Percentiles rank a stretch among this genome's conserved stretches.
Conservation (phyloP, 306 rosid species). For the Lupinus albus region DNA sequence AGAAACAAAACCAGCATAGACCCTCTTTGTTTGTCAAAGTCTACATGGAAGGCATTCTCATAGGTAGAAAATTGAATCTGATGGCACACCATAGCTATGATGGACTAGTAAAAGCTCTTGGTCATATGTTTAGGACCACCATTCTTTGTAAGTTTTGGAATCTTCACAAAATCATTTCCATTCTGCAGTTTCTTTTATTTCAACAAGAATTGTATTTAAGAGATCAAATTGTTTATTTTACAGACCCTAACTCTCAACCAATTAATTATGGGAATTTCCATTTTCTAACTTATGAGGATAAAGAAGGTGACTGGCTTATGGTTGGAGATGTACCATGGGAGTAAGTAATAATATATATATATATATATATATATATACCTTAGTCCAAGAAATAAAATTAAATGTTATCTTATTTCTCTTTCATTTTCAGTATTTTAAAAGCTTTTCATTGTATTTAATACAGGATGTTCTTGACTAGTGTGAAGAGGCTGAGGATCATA, state of each 20-base stretch:
- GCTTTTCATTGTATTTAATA: conserved; percentile 1
- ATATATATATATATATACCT: neutral
- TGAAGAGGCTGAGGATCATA: conserved; percentile 62
- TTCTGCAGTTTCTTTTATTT: conserved; percentile 14
- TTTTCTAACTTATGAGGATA: conserved; percentile 55
- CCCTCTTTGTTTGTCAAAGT: conserved; percentile 55
- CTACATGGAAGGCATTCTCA: conserved; percentile 61
- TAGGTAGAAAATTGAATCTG: conserved; percentile 58
- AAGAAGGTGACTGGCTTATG: conserved; percentile 68
- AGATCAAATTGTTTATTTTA: neutral
- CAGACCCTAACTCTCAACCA: conserved; percentile 51
- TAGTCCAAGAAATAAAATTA: neutral
- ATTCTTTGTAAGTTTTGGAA: conserved; percentile 52
- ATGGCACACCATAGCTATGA: conserved; percentile 50
- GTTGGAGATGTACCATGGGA: conserved; percentile 71
- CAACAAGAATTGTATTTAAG: neutral
- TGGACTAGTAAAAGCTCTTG: conserved; percentile 51
- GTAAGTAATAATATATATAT: conserved; percentile 45
- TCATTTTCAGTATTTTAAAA: conserved; percentile 23
- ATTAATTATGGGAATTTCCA: conserved; percentile 43
- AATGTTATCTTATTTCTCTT: neutral
- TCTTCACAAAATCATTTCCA: conserved; percentile 7
- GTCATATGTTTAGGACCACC: conserved; percentile 52
- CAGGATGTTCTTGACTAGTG: conserved; percentile 61
- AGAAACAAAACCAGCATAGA: conserved; percentile 42